These are phyloP conservation scores for Russula sp. DNA, from an alignment of 768 basidiomycete genomes.

Conservation along the genomic window DNA sequence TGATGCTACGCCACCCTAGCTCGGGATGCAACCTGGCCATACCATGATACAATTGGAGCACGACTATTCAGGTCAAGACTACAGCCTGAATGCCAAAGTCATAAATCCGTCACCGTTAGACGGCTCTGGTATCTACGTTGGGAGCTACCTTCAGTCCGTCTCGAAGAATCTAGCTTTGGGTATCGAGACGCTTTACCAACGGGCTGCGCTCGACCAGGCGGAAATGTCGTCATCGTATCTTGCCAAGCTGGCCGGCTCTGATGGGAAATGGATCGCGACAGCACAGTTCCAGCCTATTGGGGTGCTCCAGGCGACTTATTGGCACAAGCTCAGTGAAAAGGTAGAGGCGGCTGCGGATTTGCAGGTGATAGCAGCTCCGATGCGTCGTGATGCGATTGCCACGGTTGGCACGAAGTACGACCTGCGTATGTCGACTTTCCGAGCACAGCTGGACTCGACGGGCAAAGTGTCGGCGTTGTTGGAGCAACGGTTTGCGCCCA, in stretches of 20 bases:
- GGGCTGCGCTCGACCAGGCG: slow-evolving; percentile 58
- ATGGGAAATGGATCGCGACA: slow-evolving; percentile 89
- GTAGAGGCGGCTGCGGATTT: slow-evolving; percentile 97
- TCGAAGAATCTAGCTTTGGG: slow-evolving; percentile 87
- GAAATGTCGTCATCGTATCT: slow-evolving; percentile 73
- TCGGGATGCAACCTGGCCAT: slow-evolving; percentile 69
- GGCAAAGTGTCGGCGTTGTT: slow-evolving; percentile 93
- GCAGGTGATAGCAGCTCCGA: slow-evolving; percentile 69
- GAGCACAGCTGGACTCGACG: slow-evolving; percentile 89
- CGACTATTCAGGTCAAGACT: slow-evolving; percentile 86
- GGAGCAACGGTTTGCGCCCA: slow-evolving; percentile 93
- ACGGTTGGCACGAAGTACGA: slow-evolving; percentile 97
- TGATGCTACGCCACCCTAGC: slow-evolving; percentile 36
- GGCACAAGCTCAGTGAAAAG: slow-evolving; percentile 92
- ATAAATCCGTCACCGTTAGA: slow-evolving; percentile 89
- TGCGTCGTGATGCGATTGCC: slow-evolving; percentile 83
- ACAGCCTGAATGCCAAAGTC: slow-evolving; percentile 75
- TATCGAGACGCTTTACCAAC: slow-evolving; percentile 77
- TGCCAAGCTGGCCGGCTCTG: slow-evolving; percentile 64
- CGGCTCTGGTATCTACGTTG: slow-evolving; percentile 85
- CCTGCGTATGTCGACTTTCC: slow-evolving; percentile 86
- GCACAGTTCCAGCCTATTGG: slow-evolving; percentile 80
- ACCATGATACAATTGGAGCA: slow-evolving; percentile 94
- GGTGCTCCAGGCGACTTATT: slow-evolving; percentile 86
- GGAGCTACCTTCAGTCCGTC: slow-evolving; percentile 87